phyloP scores from a whole-genome alignment of 352 stramenopile species.

The Phytophthora litchii region DNA sequence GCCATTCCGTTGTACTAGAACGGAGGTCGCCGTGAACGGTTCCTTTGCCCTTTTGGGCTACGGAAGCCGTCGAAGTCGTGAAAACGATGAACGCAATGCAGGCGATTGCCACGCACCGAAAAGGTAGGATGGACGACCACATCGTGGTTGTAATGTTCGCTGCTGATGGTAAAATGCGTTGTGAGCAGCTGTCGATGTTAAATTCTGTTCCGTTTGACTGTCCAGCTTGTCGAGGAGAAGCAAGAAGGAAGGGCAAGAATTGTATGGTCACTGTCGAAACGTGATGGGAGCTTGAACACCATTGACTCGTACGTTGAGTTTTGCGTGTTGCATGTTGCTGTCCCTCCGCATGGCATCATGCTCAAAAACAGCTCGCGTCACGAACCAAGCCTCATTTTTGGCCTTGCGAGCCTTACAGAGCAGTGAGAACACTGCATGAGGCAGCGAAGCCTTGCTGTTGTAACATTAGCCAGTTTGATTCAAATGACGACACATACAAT shows the following conservation, averaged over 20 bases:
- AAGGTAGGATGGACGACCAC: slow-evolving; percentile 1
- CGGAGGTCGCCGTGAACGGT: slow-evolving; percentile 28
- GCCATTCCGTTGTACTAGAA: slow-evolving; percentile 34
- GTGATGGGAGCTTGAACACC: neutral
- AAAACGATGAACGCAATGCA: slow-evolving; percentile 3
- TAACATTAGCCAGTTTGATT: too few species aligned
- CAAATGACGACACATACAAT: too few species aligned
- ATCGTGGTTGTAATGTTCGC: neutral
- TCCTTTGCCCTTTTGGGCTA: slow-evolving; percentile 11
- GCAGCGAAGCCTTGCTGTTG: neutral
- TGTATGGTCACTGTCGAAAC: slow-evolving; percentile 27
- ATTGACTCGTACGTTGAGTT: neutral
- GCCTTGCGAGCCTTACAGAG: neutral
- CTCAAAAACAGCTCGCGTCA: slow-evolving; percentile 11
- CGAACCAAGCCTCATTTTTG: too few species aligned
- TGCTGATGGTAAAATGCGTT: slow-evolving; percentile 15
- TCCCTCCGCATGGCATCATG: slow-evolving; percentile 26
- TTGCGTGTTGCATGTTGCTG: slow-evolving; percentile 16
- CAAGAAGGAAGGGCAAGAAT: slow-evolving; percentile 12
- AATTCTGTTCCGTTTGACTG: slow-evolving; percentile 6
- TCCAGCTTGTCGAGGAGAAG: slow-evolving; percentile 8
- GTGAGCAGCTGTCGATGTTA: slow-evolving; percentile 15
- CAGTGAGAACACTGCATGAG: slow-evolving; percentile 3
- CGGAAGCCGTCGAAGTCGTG: slow-evolving; percentile 5
- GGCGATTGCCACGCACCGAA: slow-evolving; percentile 7